These are phyloP conservation scores for Nothophaeocryptopus gaeumannii DNA, from an alignment of 2,329 filamentous ascomycete species.

Conservation along the genomic window DNA sequence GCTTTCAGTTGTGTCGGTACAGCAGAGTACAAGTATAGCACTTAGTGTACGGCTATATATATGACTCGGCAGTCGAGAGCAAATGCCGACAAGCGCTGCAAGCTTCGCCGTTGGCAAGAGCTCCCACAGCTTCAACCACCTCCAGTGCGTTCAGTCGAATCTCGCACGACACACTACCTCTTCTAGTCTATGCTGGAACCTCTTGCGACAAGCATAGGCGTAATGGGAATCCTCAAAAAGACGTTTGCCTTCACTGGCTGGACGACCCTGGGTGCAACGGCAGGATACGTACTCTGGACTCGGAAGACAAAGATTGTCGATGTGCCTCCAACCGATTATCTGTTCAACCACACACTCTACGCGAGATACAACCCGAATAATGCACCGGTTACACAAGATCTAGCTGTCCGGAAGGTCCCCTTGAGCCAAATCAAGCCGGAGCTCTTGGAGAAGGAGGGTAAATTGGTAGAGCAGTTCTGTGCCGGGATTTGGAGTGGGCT, in stretches of 20 bases:
- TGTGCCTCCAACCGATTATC: constrained; percentile 59
- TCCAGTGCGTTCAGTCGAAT: not conserved
- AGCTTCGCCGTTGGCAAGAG: too few relatives aligned
- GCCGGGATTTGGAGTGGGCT: constrained; percentile 65
- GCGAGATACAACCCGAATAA: constrained; percentile 59
- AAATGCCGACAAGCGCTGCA: too few relatives aligned
- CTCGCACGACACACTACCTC: too few relatives aligned
- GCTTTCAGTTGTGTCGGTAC: too few relatives aligned
- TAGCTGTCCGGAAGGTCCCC: constrained; percentile 62
- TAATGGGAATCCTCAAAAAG: constrained; percentile 35
- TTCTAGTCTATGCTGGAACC: constrained; percentile 11
- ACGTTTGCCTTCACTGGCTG: constrained; percentile 34
- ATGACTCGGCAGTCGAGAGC: too few relatives aligned
- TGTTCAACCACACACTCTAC: constrained; percentile 59
- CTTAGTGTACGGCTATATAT: too few relatives aligned
- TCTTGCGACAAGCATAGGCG: constrained; percentile 6
- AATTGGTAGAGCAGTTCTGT: constrained; percentile 64
- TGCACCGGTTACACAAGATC: constrained; percentile 63
- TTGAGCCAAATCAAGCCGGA: constrained; percentile 63
- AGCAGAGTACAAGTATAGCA: too few relatives aligned
- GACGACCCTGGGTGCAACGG: constrained; percentile 45
- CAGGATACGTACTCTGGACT: constrained; percentile 53
- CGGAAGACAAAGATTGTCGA: constrained; percentile 57
- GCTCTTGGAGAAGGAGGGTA: constrained; percentile 59
- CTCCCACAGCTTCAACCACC: too few relatives aligned